Evolutionary conservation across 169 alveolate species (phyloP).

Genomic region (Babesia divergens): DNA sequence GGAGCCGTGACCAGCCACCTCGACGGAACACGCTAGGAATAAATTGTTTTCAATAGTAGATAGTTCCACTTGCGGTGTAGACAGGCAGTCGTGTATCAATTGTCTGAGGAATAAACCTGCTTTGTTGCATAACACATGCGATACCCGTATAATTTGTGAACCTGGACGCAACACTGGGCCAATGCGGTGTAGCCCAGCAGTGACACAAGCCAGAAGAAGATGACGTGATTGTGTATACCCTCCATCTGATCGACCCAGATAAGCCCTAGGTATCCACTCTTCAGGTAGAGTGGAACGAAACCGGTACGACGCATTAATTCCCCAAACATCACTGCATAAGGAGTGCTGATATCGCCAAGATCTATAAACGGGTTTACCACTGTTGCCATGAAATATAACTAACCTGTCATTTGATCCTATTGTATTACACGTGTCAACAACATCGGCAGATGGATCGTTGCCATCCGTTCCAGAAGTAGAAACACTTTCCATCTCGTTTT

Average conservation of each 20-base stretch:
- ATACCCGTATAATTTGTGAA: not conserved
- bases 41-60: not conserved
- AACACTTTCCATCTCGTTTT: not conserved
- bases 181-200: slow-evolving; percentile 14
- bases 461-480: not conserved
- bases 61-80: not conserved
- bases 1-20: slow-evolving; percentile 18
- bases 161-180: not conserved
- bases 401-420: no score
- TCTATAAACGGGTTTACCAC: no score
- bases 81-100: not conserved
- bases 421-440: not conserved
- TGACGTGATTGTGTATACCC: slow-evolving; percentile 12
- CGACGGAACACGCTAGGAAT: slow-evolving; percentile 5
- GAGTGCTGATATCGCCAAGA: no score
- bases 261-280: slow-evolving; percentile 9
- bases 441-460: not conserved
- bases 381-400: no score
- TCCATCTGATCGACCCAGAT: not conserved
- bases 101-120: not conserved
- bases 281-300: not conserved
- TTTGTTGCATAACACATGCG: not conserved
- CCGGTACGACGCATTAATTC: not conserved
- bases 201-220: slow-evolving; percentile 5
- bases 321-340: not conserved